These are phyloP conservation scores for Suillus cothurnatus DNA, from an alignment of 768 basidiomycete genomes.

Conservation along the genomic window DNA sequence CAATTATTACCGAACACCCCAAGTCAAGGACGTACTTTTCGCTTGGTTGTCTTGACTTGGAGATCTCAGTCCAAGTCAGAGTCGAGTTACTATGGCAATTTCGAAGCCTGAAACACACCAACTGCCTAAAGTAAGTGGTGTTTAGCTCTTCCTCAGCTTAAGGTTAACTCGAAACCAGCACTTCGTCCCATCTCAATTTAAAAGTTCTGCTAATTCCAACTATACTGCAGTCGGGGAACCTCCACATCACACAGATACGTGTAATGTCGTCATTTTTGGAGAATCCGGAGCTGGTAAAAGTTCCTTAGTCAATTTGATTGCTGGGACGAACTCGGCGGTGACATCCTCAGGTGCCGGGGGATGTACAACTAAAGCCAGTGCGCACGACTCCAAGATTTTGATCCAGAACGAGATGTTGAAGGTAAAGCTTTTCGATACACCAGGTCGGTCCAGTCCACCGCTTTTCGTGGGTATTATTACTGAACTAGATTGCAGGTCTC, in stretches of 20 bases:
- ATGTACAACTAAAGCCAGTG: neutral
- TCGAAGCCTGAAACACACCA: no score
- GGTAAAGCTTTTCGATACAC: neutral
- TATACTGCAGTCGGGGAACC: neutral
- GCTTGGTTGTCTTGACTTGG: neutral
- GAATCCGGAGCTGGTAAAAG: neutral
- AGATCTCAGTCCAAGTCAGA: no score
- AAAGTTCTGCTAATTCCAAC: neutral
- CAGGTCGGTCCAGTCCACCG: neutral
- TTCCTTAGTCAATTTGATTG: conserved; percentile 6
- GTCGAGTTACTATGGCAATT: neutral
- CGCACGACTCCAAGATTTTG: no score
- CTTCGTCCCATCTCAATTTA: no score
- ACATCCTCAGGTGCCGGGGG: neutral
- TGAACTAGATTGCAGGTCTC: neutral
- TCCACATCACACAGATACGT: neutral
- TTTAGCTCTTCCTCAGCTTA: neutral
- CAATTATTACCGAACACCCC: no score
- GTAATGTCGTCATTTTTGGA: neutral
- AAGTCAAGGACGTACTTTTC: neutral
- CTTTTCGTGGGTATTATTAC: neutral
- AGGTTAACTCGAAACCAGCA: no score
- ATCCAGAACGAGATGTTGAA: neutral
- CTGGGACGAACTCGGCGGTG: conserved; percentile 15
- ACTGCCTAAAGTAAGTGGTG: neutral